These are phyloP conservation scores for Chrysanthemum lavandulifolium DNA, from an alignment of 129 eudicot genomes.

Conservation along the genomic window DNA sequence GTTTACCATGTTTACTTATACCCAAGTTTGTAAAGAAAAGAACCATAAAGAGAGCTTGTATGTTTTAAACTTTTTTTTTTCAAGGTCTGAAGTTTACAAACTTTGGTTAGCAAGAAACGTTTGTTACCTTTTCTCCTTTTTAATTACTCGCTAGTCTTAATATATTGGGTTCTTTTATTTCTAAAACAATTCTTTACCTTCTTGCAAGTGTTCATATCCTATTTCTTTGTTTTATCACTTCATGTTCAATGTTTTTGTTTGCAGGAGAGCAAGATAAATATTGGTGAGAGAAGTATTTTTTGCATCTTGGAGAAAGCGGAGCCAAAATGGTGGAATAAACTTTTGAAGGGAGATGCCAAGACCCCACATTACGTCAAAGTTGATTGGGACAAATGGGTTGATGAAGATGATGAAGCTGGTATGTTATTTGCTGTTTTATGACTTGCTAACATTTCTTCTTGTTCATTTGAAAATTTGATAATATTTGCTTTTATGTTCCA, in stretches of 20 bases:
- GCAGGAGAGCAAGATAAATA: slow-evolving; percentile 82
- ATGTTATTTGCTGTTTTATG: neutral
- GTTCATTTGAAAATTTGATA: neutral
- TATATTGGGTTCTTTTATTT: too few relatives aligned
- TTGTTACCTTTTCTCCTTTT: too few relatives aligned
- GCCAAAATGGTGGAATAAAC: slow-evolving; percentile 81
- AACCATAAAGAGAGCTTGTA: too few relatives aligned
- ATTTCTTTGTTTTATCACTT: neutral
- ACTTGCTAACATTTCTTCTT: neutral
- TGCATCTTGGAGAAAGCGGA: slow-evolving; percentile 85
- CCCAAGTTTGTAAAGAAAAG: too few relatives aligned
- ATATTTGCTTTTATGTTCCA: slow-evolving; percentile 1
- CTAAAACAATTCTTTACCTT: too few relatives aligned
- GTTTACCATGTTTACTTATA: too few relatives aligned
- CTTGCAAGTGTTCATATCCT: too few relatives aligned
- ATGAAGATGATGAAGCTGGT: slow-evolving; percentile 89
- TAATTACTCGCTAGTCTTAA: too few relatives aligned
- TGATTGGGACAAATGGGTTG: slow-evolving; percentile 99
- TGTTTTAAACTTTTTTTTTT: too few relatives aligned
- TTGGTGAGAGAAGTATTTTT: slow-evolving; percentile 59
- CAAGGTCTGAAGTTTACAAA: too few relatives aligned
- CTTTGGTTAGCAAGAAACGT: too few relatives aligned
- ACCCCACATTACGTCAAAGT: slow-evolving; percentile 87
- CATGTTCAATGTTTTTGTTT: neutral
- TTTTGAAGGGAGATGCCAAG: slow-evolving; percentile 65